phyloP scores from a whole-genome alignment of 441 rosid species.

The California macrophylla region DNA sequence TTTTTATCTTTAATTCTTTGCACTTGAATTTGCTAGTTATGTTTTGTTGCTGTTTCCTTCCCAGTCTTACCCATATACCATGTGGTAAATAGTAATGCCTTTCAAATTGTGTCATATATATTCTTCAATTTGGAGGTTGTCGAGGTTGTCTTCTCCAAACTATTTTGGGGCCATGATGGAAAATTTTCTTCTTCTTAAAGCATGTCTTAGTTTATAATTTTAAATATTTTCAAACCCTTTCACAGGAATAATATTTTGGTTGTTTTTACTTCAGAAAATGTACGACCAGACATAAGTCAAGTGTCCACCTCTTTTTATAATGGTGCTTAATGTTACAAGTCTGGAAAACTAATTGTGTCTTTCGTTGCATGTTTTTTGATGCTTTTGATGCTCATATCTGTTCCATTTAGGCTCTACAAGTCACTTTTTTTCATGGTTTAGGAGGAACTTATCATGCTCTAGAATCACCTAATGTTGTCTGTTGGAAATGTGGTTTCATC shows the following conservation, averaged over 20 bases:
- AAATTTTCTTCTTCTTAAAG: not conserved
- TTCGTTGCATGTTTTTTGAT: not conserved
- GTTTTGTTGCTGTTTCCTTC: slow-evolving; percentile 24
- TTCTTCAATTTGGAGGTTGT: no score
- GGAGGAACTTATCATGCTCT: not conserved
- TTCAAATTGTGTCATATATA: not conserved
- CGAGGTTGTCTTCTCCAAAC: no score
- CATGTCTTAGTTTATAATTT: not conserved
- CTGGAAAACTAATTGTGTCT: not conserved
- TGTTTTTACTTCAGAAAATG: not conserved
- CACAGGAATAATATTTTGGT: not conserved
- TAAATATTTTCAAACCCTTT: not conserved
- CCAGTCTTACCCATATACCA: slow-evolving; percentile 21
- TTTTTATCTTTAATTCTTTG: no score
- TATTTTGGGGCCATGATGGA: no score
- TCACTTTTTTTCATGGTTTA: no score
- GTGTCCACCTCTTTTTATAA: not conserved
- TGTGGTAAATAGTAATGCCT: slow-evolving; percentile 19
- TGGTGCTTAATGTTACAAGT: not conserved
- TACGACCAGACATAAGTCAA: not conserved
- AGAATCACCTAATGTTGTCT: no score
- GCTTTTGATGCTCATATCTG: not conserved
- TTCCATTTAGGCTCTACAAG: not conserved
- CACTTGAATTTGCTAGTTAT: slow-evolving; percentile 29
- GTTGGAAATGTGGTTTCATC: no score